Base-by-base conservation (phyloP, 805 yeast genomes). In the Wickerhamomyces kurtzmanii region DNA sequence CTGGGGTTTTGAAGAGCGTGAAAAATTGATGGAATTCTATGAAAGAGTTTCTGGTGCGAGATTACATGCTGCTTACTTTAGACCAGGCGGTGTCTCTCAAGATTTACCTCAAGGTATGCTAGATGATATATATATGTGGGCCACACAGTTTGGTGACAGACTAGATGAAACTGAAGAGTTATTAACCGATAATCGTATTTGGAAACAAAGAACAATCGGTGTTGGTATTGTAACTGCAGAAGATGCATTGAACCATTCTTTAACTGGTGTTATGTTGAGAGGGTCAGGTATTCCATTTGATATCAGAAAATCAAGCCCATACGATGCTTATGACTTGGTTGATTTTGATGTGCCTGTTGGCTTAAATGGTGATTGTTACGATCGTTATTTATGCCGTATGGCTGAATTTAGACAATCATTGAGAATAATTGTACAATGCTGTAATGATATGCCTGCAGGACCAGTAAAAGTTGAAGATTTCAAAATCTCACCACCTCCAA, bases 1-100 rank as follows among this genome's bases (percentile, higher is more conserved):
- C 57, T 83, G 94, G 94, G 94, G 94, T 36, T 80, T 84, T 55
- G 94, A 83, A 62, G 94, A 83, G 59, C 75, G 94, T 57, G 94
- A 83, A 57, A 84, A 84, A 61, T 68, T 83, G 48, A 83, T 83
- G 93, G 94, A 83, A 58, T 83, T 82, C 51, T 83, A 83, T 54
- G 94, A 83, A 61, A 71, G 94, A 50, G 94, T 83, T 17, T 74
- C 84, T 21, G 94, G 94, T 37, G 94, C 94, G 12, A 74, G 94
- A 60, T 66, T 84, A 56, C 94, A 84, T 57, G 67, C 86, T 16
- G 93, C 93, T 22, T 84, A 84, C 45, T 76, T 81, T 37, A 72
- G 94, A 62, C 94, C 94, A 31, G 94, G 94, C 47, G 94, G 94
- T 49, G 94, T 84, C 12, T 62, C 89, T 13, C 93, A 80, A 58